A percentile compares a stretch with the other conserved stretches of the same genome.
Conservation (phyloP, 1,284 basidiomycete species). For the Athelia sp. region DNA sequence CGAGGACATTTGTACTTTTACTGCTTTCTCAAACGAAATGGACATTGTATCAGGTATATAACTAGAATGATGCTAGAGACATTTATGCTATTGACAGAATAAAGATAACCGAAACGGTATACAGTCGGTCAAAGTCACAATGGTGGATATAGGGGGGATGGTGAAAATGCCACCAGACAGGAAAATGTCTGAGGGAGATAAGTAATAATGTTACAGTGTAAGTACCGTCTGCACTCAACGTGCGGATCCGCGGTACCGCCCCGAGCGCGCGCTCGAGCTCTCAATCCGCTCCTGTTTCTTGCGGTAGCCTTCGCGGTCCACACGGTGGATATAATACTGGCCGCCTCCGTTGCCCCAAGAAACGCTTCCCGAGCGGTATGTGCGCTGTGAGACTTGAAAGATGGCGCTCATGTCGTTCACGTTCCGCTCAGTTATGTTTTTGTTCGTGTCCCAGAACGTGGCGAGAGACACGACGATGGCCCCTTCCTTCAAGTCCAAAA, state of each 20-base stretch:
- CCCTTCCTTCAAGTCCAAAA: slow-evolving; percentile 76
- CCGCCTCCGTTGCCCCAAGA: slow-evolving; percentile 71
- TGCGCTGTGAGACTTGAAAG: slow-evolving; percentile 62
- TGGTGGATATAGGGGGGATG: no score
- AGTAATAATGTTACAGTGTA: no score
- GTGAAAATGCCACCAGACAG: no score
- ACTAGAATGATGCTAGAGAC: no score
- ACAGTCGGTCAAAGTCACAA: no score
- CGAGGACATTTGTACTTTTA: no score
- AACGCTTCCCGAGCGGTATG: slow-evolving; percentile 66
- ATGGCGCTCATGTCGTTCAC: slow-evolving; percentile 75
- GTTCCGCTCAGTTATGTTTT: slow-evolving; percentile 69
- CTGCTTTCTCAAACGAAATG: no score
- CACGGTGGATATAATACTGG: slow-evolving; percentile 66
- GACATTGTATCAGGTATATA: no score
- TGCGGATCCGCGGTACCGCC: background rate
- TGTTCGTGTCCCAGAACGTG: slow-evolving; percentile 63
- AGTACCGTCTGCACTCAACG: no score
- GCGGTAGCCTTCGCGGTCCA: slow-evolving; percentile 66
- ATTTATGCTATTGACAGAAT: background rate
- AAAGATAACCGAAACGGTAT: background rate
- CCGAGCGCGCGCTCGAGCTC: slow-evolving; percentile 18
- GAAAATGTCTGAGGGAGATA: no score
- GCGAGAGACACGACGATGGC: slow-evolving; percentile 72
- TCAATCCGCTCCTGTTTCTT: slow-evolving; percentile 50